Conservation (phyloP, 495 filamentous ascomycete species). For the Parmelia sp. region DNA sequence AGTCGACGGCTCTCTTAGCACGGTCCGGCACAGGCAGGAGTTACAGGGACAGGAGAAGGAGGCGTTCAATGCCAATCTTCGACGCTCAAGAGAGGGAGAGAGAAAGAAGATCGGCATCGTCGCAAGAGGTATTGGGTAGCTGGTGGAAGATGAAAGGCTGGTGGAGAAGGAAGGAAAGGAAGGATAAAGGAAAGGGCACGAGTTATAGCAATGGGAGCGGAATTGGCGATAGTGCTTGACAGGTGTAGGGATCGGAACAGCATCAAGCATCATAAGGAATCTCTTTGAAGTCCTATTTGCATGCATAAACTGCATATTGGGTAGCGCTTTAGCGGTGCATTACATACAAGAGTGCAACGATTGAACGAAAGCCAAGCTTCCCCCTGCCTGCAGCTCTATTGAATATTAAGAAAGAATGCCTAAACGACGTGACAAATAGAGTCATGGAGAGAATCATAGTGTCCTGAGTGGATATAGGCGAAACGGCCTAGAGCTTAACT, state of each 20-base stretch:
- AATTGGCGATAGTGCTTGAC: constrained; percentile 20
- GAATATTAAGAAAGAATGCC: not conserved
- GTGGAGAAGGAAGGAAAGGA: constrained; percentile 28
- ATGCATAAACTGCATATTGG: not conserved
- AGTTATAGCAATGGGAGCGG: not conserved
- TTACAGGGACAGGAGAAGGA: constrained; percentile 20
- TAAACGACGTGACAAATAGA: not conserved
- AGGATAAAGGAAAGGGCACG: constrained; percentile 12
- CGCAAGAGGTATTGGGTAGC: constrained; percentile 30
- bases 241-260: not conserved
- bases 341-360: not conserved
- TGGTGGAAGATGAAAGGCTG: constrained; percentile 36
- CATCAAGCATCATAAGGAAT: not conserved
- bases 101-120: constrained; percentile 8
- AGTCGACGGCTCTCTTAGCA: constrained; percentile 20
- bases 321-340: constrained; percentile 5
- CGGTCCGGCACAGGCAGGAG: constrained; percentile 24
- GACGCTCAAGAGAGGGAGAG: constrained; percentile 13
- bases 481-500: not conserved
- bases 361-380: not conserved
- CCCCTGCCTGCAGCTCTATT: not conserved
- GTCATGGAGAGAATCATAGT: not conserved
- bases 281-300: not conserved
- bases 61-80: constrained; percentile 21
- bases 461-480: not conserved